A percentile compares a stretch with the other conserved stretches of the same genome.
Evolutionary conservation across 768 basidiomycete species (phyloP).

Genomic region (Russula sp.): DNA sequence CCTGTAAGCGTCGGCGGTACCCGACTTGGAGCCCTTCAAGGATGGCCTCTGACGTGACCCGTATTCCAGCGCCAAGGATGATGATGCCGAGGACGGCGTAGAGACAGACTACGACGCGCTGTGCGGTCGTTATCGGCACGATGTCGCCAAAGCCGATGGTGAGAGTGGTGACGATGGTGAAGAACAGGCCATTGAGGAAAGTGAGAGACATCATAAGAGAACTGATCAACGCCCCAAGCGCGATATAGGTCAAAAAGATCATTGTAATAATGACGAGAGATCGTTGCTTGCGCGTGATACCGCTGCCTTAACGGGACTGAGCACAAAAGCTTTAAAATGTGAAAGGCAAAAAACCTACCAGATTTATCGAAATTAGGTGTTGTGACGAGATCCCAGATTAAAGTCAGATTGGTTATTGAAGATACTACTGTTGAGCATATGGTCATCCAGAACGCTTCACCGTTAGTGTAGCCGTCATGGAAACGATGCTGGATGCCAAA

Average conservation of each 20-base stretch:
- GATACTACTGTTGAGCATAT: constrained; percentile 67
- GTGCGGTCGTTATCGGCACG: constrained; percentile 39
- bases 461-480: constrained; percentile 63
- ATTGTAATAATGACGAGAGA: constrained; percentile 76
- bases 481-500: constrained; percentile 59
- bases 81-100: constrained; percentile 57
- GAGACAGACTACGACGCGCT: constrained; percentile 52
- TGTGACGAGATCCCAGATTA: constrained; percentile 51
- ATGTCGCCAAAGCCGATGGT: constrained; percentile 72
- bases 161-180: constrained; percentile 66
- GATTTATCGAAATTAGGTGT: constrained; percentile 58
- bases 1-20: constrained; percentile 47
- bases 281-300: constrained; percentile 73
- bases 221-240: constrained; percentile 59
- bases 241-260: constrained; percentile 62
- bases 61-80: constrained; percentile 38
- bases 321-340: not conserved
- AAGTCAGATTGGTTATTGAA: constrained; percentile 54
- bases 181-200: constrained; percentile 75
- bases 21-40: constrained; percentile 66
- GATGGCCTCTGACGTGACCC: constrained; percentile 45
- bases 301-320: constrained; percentile 48
- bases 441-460: constrained; percentile 65
- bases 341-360: constrained; percentile 35
- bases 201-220: constrained; percentile 44